Base-by-base conservation (phyloP, 768 basidiomycete genomes). In the Rhodotorula toruloides region DNA sequence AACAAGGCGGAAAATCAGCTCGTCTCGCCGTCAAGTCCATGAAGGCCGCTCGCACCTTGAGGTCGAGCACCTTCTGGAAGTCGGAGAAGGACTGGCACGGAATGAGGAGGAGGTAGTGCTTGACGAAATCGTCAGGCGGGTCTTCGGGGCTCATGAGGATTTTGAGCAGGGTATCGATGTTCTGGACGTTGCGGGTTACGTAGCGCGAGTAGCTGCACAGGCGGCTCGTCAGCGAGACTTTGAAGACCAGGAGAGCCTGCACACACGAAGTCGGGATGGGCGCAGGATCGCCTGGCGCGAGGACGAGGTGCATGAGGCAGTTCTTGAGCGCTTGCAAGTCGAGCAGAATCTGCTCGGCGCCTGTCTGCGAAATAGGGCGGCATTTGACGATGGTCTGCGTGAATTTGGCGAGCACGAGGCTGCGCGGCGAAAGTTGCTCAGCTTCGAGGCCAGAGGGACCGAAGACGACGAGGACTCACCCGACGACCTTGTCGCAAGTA, bases 81-180 rank as follows among this genome's bases (percentile, higher is more conserved):
- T 98, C 98, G 37, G 87, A 88, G 78, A 93, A 93, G 4, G 92
- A 93, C 10, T 88, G 87, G 78, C 97, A 94, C 31, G 90, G 90
- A 68, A 99, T 89, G 62, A 97, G 82, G 32, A 97, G 82, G 13
- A 90, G 92, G 75, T 98, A 99, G 75, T 97, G 97, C 61, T 92
- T 82, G 67, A 98, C 90, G 75, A 99, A 98, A 4, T 88, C 90
- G 76, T 94, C 91, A 2, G 90, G 81, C 22, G 94, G 92, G 74
- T 93, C 90, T 87, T 94, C 88, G 3, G 94, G 94, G 0, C 91
- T 93, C 29, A 97, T 85, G 60, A 98, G 89, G 63, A 96, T 90
- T 78, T 99, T 98, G 59, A 99, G 83, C 72, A 99, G 80, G 3
- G 91, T 90, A 77, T 99, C 96, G 50, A 98, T 77, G 55, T 87